These are phyloP conservation scores for Debaryomycetaceae sp. DNA, from an alignment of 1,139 yeast species.

Conservation along the genomic window DNA sequence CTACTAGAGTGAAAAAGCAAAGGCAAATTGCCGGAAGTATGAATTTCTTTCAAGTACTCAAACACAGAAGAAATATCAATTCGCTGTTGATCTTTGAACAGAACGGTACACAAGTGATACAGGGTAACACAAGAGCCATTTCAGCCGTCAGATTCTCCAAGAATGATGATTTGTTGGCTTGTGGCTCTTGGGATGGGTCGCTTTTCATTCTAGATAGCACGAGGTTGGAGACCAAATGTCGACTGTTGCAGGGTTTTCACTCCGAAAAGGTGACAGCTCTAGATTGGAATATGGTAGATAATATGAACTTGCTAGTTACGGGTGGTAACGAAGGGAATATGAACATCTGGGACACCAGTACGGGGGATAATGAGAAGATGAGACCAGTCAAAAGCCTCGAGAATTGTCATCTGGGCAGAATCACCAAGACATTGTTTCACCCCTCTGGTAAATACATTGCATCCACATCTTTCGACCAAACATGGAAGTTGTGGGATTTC, in stretches of 20 bases:
- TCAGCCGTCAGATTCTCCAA: conserved; percentile 54
- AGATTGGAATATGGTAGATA: conserved; percentile 48
- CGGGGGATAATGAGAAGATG: conserved; percentile 4
- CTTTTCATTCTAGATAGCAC: conserved; percentile 45
- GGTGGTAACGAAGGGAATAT: conserved; percentile 70
- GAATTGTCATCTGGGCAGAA: conserved; percentile 51
- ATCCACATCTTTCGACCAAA: conserved; percentile 77
- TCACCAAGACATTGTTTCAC: conserved; percentile 63
- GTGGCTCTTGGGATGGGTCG: conserved; percentile 87
- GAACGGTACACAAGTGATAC: conserved; percentile 67
- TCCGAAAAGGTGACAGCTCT: conserved; percentile 67
- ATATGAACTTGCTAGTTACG: conserved; percentile 30
- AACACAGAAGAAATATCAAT: conserved; percentile 46
- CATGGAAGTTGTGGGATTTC: conserved; percentile 90
- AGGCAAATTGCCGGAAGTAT: conserved; percentile 14
- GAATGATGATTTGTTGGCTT: conserved; percentile 38
- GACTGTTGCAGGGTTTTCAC: conserved; percentile 33
- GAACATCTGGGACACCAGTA: conserved; percentile 37
- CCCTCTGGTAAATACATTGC: conserved; percentile 57
- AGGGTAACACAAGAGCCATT: conserved; percentile 58
- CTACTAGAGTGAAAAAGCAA: conserved; percentile 33
- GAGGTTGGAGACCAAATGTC: conserved; percentile 28
- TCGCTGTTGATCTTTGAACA: conserved; percentile 40
- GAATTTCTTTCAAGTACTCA: conserved; percentile 28
- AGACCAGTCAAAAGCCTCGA: conserved; percentile 18